Base-by-base conservation (phyloP, 257 asterid genomes). In the Catharanthus roseus region DNA sequence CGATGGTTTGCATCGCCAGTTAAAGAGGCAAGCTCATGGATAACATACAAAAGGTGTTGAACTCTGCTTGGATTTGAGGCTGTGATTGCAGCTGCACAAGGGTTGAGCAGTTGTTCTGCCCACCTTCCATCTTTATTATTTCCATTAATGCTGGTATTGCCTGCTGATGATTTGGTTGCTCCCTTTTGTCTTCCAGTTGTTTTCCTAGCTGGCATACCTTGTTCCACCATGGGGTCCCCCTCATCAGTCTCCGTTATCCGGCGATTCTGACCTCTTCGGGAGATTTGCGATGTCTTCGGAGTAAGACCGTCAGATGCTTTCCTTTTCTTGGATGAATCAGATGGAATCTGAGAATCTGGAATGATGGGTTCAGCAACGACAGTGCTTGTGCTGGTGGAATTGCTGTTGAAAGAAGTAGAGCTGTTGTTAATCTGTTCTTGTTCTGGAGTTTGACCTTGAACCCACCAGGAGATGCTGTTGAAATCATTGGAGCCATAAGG, bases 51-150 rank as follows among this genome's bases (percentile, higher is more conserved):
- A 65, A 91, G 83, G 76, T 91, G 97, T 72, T 89, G 97, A 69
- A 89, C 90, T 0, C 96, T 81, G 33, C 86, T 83, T 0, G 79
- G 83, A 60, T 91, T 89, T 33, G 88, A 75, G 33, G 85, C 82
- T 3, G 87, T 67, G 62, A 91, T 81, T 19, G 96, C 97, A 0
- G 93, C 89, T 9, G 97, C 95, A 67, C 97, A 91, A 1, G 96
- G 97, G 72, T 89, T 87, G 74, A 91, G 95, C 77, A 91, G 84
- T 81, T 89, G 97, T 67, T 89, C 96, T 2, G 97, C 96, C 96
- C 97, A 91, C 78, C 95, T 80, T 51, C 93, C 91, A n/a, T 91
- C 97, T 77, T 83, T 87, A 77, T 73, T 85, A 50, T 31, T 78
- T 15, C 84, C 68, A 34, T 38, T 68, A n/a, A 41, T 75, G 16